phyloP scores from a whole-genome alignment of 2,329 filamentous ascomycete species.

The Cladophialophora carrionii region DNA sequence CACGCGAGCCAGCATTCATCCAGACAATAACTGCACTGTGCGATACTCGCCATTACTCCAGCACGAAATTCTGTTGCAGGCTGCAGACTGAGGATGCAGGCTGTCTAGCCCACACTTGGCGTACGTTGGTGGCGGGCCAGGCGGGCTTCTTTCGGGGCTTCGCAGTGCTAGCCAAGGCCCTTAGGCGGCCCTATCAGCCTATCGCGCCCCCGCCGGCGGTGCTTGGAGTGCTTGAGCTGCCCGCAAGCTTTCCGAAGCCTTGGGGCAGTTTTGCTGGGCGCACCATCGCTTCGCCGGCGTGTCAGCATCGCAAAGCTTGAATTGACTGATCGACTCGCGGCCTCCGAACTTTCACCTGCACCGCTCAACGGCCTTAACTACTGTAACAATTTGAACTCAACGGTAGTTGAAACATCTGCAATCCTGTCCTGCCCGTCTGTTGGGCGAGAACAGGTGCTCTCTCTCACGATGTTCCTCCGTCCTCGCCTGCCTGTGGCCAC shows the following conservation, averaged over 20 bases:
- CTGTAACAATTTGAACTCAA: slow-evolving; percentile 2
- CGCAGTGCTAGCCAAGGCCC: not conserved
- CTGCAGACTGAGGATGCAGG: not conserved
- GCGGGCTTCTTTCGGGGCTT: not conserved
- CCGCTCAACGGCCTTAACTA: not conserved
- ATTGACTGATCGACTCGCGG: not conserved
- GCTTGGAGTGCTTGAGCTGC: slow-evolving; percentile 9
- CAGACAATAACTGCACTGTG: not conserved
- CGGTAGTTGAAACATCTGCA: slow-evolving; percentile 20
- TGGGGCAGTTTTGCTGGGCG: slow-evolving; percentile 5
- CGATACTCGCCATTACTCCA: not conserved
- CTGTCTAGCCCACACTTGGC: not conserved
- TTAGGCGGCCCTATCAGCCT: not conserved
- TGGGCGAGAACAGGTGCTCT: slow-evolving; percentile 20
- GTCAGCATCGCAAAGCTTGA: slow-evolving; percentile 1
- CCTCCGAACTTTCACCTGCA: not conserved
- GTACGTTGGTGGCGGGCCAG: slow-evolving; percentile 5
- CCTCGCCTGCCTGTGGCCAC: not conserved
- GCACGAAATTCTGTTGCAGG: not conserved
- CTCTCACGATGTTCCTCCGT: slow-evolving; percentile 19
- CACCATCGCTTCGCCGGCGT: not conserved
- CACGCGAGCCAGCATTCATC: not conserved
- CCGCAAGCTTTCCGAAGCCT: slow-evolving; percentile 7
- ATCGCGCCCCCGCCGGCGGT: not conserved
- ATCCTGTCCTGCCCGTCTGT: slow-evolving; percentile 5